Conservation (phyloP, 2,329 filamentous ascomycete genomes). For the Aaosphaeria pasadenensis region DNA sequence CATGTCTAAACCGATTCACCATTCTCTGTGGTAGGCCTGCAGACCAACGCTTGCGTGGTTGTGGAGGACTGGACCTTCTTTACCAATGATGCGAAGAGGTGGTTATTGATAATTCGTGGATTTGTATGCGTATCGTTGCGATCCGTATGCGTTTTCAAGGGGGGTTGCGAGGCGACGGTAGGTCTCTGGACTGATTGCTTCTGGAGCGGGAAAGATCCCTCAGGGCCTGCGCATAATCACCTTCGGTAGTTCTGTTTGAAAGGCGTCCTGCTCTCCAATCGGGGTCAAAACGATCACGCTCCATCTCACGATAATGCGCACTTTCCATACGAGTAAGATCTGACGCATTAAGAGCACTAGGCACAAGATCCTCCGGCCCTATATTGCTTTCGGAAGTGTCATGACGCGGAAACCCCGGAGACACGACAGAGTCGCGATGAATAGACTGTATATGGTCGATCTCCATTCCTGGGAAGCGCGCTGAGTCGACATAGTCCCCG, state of each 20-base stretch:
- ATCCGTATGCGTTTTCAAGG: too few relatives aligned
- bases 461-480: conserved; percentile 24
- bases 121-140: too few relatives aligned
- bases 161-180: too few relatives aligned
- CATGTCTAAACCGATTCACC: too few relatives aligned
- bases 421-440: conserved; percentile 23
- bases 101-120: too few relatives aligned
- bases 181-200: too few relatives aligned
- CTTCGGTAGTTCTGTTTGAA: conserved; percentile 12
- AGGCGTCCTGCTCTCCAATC: background rate
- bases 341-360: conserved; percentile 21
- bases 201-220: conserved; percentile 14
- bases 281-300: background rate
- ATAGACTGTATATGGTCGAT: conserved; percentile 14
- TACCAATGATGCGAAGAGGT: too few relatives aligned
- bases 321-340: conserved; percentile 12
- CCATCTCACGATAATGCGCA: conserved; percentile 6
- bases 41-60: too few relatives aligned
- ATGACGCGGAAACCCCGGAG: conserved; percentile 13
- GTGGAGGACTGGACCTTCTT: too few relatives aligned
- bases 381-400: conserved; percentile 9
- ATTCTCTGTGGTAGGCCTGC: too few relatives aligned
- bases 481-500: conserved; percentile 26
- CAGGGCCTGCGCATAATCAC: conserved; percentile 27
- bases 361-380: conserved; percentile 27